Conservation (phyloP, 345 rosid species). For the Arabidopsis thaliana region DNA sequence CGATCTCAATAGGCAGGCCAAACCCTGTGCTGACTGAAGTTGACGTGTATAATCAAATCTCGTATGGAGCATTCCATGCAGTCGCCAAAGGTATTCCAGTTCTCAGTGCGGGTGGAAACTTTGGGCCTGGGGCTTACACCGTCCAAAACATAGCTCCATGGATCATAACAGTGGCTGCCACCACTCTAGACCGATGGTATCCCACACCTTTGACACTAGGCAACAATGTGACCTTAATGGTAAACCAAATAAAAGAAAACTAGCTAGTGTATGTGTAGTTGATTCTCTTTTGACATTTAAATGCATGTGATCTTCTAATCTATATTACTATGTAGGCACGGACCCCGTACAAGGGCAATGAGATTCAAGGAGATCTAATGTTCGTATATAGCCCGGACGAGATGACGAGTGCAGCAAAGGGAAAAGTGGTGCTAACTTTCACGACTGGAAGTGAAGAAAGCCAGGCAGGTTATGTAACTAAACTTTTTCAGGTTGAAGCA, state of each 20-base stretch:
- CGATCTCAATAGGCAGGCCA: constrained; percentile 34
- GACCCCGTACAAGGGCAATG: constrained; percentile 26
- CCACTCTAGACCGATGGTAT: constrained; percentile 54
- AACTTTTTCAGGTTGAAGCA: neutral
- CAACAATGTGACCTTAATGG: constrained; percentile 43
- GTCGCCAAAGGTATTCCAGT: constrained; percentile 55
- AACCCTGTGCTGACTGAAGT: constrained; percentile 43
- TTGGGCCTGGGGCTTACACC: constrained; percentile 47
- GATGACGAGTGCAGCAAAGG: constrained; percentile 36
- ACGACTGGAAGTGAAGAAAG: neutral
- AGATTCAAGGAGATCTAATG: neutral
- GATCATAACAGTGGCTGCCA: constrained; percentile 62
- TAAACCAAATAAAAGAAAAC: neutral
- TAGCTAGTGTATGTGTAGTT: neutral
- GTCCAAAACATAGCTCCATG: constrained; percentile 57
- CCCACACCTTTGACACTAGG: constrained; percentile 53
- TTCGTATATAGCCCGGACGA: neutral
- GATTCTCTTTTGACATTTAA: neutral
- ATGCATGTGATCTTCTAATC: constrained; percentile 3
- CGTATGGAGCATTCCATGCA: constrained; percentile 59
- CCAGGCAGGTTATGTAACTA: neutral
- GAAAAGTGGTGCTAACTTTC: constrained; percentile 61
- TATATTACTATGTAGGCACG: constrained; percentile 50
- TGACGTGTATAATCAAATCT: constrained; percentile 46
- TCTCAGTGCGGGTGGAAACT: constrained; percentile 51